A percentile compares a stretch with the other conserved stretches of the same genome.
These are phyloP conservation scores for Tulasnella sp. DNA, from an alignment of 768 basidiomycete species.

Conservation along the genomic window DNA sequence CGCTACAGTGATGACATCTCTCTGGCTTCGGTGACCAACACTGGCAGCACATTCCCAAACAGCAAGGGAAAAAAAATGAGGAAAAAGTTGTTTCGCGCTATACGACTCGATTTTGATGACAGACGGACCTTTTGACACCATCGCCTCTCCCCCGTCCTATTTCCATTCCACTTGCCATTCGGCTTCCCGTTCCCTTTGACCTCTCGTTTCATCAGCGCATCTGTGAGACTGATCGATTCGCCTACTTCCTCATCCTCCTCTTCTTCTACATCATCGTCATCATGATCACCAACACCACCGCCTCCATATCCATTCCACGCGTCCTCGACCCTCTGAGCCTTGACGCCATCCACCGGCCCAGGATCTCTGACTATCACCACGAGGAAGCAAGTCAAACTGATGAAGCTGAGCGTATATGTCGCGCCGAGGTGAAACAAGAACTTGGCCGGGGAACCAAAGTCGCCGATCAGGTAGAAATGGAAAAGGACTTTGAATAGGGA, in stretches of 20 bases:
- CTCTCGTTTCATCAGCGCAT: slow-evolving; percentile 42
- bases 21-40: slow-evolving; percentile 77
- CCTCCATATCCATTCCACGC: background rate
- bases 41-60: slow-evolving; percentile 30
- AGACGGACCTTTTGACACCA: slow-evolving; percentile 17
- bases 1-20: slow-evolving; percentile 64
- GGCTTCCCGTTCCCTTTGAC: slow-evolving; percentile 20
- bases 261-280: slow-evolving; percentile 21
- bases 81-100: too few species aligned
- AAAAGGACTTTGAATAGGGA: slow-evolving; percentile 6
- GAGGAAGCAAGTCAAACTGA: slow-evolving; percentile 61
- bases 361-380: slow-evolving; percentile 65
- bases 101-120: background rate
- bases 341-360: slow-evolving; percentile 37
- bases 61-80: too few species aligned
- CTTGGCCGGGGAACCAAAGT: slow-evolving; percentile 28
- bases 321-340: slow-evolving; percentile 9
- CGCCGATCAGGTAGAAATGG: slow-evolving; percentile 25
- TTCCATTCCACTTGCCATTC: background rate
- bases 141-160: slow-evolving; percentile 12
- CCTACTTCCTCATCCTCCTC: slow-evolving; percentile 24
- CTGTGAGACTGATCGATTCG: slow-evolving; percentile 42
- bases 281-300: slow-evolving; percentile 10
- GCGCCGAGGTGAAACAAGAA: slow-evolving; percentile 39
- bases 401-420: slow-evolving; percentile 54